Evolutionary conservation across 2,329 filamentous ascomycete species (phyloP), one percentile per base, ranked within the genome.

Genomic region (Purpureocillium takamizusanense): DNA sequence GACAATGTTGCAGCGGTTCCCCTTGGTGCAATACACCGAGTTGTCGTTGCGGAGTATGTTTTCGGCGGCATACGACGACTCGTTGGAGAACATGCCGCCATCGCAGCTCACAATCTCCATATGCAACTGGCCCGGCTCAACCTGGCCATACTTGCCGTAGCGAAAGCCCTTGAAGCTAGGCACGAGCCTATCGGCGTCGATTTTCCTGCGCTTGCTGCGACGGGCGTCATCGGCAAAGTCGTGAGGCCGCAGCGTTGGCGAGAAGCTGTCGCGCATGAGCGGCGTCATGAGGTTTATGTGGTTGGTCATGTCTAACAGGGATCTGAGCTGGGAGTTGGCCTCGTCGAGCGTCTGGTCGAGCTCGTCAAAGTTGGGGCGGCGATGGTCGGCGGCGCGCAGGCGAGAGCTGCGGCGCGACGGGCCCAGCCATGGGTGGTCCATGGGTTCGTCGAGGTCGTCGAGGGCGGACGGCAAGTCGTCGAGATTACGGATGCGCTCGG

Each of bases 91-190:
- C 41, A 78, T 70, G 32, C 89, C 88, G 31, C 87, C 88, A 57
- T 95, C 89, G 54, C 88, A 95, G 66, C 82, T 92, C 35, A 86
- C 74, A 45, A 95, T 80, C 55, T 95, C 85, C 85, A 95, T 87
- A 44, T 74, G 81, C 51, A 95, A 65, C 46, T 76, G 73, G 4
- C 88, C 89, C 0, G 86, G 76, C 43, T 92, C 84, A 13, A 94
- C 83, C 60, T 95, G 89, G 14, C 89, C 90, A 57, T 83, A 87
- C 51, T 80, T 81, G 16, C 89, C 90, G 57, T 95, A 97, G 45
- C 76, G 81, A 55, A 89, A 86, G 2, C 71, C 75, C 43, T 62
- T 65, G 47, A 69, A 72, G 30, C 57, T 56, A 7, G 67, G 60
- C 18, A 67, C 60, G 12, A 68, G 59, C 34, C 70, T 69, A 44